A percentile compares a stretch with the other conserved stretches of the same genome.
Conservation (phyloP, 2,329 filamentous ascomycete species). For the Aspergillus sp. region DNA sequence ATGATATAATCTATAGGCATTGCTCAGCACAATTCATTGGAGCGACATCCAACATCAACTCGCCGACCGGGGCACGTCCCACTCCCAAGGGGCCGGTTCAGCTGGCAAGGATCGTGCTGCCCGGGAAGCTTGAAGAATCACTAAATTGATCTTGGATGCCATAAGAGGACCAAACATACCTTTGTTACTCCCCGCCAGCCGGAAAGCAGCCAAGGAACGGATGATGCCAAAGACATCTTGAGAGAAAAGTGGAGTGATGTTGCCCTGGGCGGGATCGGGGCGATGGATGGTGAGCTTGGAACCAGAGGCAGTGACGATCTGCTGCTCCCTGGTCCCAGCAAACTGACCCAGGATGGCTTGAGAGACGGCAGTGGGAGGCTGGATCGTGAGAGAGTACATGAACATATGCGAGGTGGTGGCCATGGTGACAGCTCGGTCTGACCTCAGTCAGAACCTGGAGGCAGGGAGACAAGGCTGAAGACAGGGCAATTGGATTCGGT, state of each 20-base stretch:
- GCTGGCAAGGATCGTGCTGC: constrained; percentile 38
- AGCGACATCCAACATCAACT: constrained; percentile 21
- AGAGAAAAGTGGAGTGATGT: constrained; percentile 74
- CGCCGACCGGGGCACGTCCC: constrained; percentile 27
- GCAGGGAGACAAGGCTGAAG: constrained; percentile 9
- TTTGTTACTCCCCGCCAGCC: constrained; percentile 88
- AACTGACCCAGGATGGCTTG: constrained; percentile 93
- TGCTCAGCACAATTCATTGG: constrained; percentile 34
- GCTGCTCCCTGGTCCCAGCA: constrained; percentile 90
- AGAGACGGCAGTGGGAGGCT: constrained; percentile 79
- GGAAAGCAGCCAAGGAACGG: constrained; percentile 75
- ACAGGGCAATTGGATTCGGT: constrained; percentile 19
- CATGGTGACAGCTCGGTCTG: constrained; percentile 49
- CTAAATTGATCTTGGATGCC: constrained; percentile 52
- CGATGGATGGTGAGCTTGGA: constrained; percentile 81
- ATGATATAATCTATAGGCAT: constrained; percentile 75
- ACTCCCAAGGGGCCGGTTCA: constrained; percentile 20
- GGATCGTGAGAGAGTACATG: constrained; percentile 93
- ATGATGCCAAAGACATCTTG: constrained; percentile 97
- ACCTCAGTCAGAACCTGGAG: constrained; percentile 7
- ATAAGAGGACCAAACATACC: constrained; percentile 52
- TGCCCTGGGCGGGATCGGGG: constrained; percentile 75
- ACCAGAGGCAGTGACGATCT: constrained; percentile 88
- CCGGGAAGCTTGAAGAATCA: constrained; percentile 57
- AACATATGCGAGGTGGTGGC: constrained; percentile 98